Percentiles rank a stretch among this genome's conserved stretches.
Conservation (phyloP, 768 basidiomycete species). For the Pulveroboletus frians region DNA sequence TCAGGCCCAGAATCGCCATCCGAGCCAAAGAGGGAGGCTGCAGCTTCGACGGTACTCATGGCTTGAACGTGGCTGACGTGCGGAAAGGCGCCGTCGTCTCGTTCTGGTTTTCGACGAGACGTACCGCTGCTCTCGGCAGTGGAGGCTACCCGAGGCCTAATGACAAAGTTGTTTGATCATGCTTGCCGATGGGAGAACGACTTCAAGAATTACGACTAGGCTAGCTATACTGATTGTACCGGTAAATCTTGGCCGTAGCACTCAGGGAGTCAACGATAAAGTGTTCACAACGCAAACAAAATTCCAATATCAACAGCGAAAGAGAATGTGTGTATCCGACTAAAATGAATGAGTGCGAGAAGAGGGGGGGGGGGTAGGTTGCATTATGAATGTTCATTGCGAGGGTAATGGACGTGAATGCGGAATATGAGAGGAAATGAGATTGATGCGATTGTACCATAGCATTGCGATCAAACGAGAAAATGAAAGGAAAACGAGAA, state of each 20-base stretch:
- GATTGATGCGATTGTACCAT: conserved; percentile 33
- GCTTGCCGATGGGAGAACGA: conserved; percentile 13
- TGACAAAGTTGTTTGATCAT: conserved; percentile 23
- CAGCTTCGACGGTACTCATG: conserved; percentile 71
- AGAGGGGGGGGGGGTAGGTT: conserved; percentile 21
- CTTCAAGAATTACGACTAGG: not conserved
- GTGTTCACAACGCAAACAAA: conserved; percentile 11
- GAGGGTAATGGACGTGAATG: conserved; percentile 30
- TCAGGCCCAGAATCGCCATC: conserved; percentile 53
- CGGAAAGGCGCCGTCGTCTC: conserved; percentile 6
- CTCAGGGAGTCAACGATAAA: not conserved
- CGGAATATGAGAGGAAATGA: conserved; percentile 21
- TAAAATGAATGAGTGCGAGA: conserved; percentile 17
- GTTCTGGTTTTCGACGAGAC: conserved; percentile 13
- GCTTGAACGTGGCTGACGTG: conserved; percentile 29
- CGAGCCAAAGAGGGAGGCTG: conserved; percentile 74
- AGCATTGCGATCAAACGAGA: conserved; percentile 31
- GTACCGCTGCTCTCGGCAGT: not conserved
- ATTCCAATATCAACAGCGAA: conserved; percentile 33
- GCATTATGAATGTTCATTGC: conserved; percentile 37
- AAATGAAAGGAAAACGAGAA: not conserved
- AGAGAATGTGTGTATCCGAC: conserved; percentile 23
- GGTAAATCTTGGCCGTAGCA: conserved; percentile 1
- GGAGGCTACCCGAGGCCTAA: conserved; percentile 2
- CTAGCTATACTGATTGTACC: conserved; percentile 13